Evolutionary conservation across 306 rosid genomes (phyloP).

Genomic region (Trifolium pratense): DNA sequence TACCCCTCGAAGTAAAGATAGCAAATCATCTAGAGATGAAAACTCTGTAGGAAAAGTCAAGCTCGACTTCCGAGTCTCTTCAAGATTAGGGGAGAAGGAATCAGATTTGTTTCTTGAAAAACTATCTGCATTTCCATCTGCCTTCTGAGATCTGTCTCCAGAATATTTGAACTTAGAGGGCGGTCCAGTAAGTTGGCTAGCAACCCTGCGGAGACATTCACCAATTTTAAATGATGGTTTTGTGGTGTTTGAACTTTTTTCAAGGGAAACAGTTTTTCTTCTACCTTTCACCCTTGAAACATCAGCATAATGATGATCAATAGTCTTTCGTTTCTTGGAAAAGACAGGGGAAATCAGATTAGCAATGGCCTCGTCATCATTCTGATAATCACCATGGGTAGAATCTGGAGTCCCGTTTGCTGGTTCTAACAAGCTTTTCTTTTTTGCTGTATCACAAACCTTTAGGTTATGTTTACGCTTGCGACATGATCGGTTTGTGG

Average conservation of each 20-base stretch:
- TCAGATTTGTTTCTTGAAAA: conserved; percentile 51
- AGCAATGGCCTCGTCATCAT: conserved; percentile 51
- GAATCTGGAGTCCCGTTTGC: conserved; percentile 55
- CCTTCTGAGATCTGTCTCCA: conserved; percentile 57
- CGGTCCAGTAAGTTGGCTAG: conserved; percentile 79
- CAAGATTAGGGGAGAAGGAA: conserved; percentile 47
- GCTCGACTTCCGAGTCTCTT: conserved; percentile 55
- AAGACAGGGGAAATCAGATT: conserved; percentile 44
- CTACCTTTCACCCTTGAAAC: conserved; percentile 50
- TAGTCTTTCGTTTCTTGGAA: conserved; percentile 63
- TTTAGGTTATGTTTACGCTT: conserved; percentile 74
- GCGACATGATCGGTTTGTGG: conserved; percentile 48
- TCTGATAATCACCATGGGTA: conserved; percentile 51
- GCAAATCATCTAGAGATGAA: conserved; percentile 74
- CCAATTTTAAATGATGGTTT: conserved; percentile 87
- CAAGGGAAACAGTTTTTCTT: conserved; percentile 59
- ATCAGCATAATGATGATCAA: conserved; percentile 53
- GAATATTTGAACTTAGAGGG: conserved; percentile 55
- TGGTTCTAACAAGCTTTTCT: conserved; percentile 70
- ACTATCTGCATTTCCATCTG: conserved; percentile 53
- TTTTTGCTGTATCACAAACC: conserved; percentile 61
- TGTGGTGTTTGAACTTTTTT: conserved; percentile 62
- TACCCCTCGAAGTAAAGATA: conserved; percentile 63
- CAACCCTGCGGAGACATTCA: conserved; percentile 87
- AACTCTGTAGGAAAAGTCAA: conserved; percentile 50